Conservation (phyloP, 306 rosid genomes). For the Quercus agrifolia region DNA sequence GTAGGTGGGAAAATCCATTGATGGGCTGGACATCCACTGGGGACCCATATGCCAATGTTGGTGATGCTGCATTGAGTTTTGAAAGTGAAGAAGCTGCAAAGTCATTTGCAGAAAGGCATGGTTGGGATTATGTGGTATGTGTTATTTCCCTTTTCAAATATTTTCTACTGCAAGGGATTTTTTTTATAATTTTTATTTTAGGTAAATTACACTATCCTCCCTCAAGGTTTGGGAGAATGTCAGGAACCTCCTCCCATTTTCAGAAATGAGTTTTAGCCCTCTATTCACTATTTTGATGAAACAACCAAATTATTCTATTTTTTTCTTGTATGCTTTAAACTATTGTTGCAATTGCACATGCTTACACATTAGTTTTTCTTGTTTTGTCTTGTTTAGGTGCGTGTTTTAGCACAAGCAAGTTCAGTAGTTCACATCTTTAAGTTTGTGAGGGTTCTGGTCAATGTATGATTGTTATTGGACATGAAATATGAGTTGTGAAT, state of each 20-base stretch:
- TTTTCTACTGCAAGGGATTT: background rate
- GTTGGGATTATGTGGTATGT: conserved; percentile 91
- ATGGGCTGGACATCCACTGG: conserved; percentile 99
- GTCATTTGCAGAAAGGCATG: conserved; percentile 83
- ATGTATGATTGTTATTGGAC: too few species aligned
- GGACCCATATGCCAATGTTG: conserved; percentile 90
- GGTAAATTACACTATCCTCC: too few species aligned
- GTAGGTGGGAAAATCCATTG: conserved; percentile 97
- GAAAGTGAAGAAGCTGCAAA: conserved; percentile 88
- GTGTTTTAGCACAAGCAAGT: background rate
- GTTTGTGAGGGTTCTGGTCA: background rate
- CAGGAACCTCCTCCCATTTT: too few species aligned
- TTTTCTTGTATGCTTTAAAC: too few species aligned
- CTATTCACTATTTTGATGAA: background rate
- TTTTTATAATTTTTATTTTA: too few species aligned
- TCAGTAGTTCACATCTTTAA: background rate
- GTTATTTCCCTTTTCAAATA: background rate
- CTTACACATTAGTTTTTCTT: background rate
- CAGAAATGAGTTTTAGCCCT: too few species aligned
- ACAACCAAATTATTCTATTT: too few species aligned
- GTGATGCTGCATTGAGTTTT: conserved; percentile 79
- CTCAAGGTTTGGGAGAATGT: too few species aligned
- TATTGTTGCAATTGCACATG: background rate
- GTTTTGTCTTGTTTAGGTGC: background rate
- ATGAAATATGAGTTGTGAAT: background rate